Base-by-base conservation (phyloP, 768 basidiomycete species). In the Suillus fuscotomentosus region DNA sequence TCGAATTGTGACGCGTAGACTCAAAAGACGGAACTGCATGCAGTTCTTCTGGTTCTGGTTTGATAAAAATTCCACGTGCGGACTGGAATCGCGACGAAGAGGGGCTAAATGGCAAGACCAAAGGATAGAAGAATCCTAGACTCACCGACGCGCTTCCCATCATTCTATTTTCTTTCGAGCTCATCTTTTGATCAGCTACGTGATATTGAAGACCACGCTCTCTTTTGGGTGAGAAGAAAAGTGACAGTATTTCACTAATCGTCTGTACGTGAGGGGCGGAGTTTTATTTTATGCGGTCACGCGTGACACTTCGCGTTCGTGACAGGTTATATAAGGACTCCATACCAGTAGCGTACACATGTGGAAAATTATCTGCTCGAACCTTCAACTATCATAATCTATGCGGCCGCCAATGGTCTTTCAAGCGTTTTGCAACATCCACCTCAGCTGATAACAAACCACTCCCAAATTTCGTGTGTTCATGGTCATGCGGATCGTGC, bases 331-430 rank as follows among this genome's bases (percentile, higher is more conserved):
- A 20, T 34, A 53, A 34, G 20, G 1, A 3, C 17, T 11, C 15
- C 15, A 17, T 50, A 50, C 24, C 24, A 27, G 31, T 27, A 9
- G 22, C n/a, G 50, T 8, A 51, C 9, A 17, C 7, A 51, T 34
- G 20, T 53, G 34, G n/a, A 54, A n/a, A 41, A 27, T 15, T 27
- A 17, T 24, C 15, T 13, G 15, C 22, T 56, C n/a, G 54, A 22
- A 22, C 50, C 24, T 31, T 10, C 17, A 34, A 4, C 31, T 60
- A 64, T 71, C 76, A 90, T 48, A 85, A 76, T 64, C 78, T 83
- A 62, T 88, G 84, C 0, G 88, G 90, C 31, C 81, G 76, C 91
- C 91, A 92, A 70, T 92, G 89, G 34, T 79, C 81, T 60, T 76
- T 82, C 66, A 92, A 71, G 55, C 69, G 73, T 62, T 76, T 83